Base-by-base conservation (phyloP, 2,329 filamentous ascomycete genomes). In the Coniochaeta ligniaria region DNA sequence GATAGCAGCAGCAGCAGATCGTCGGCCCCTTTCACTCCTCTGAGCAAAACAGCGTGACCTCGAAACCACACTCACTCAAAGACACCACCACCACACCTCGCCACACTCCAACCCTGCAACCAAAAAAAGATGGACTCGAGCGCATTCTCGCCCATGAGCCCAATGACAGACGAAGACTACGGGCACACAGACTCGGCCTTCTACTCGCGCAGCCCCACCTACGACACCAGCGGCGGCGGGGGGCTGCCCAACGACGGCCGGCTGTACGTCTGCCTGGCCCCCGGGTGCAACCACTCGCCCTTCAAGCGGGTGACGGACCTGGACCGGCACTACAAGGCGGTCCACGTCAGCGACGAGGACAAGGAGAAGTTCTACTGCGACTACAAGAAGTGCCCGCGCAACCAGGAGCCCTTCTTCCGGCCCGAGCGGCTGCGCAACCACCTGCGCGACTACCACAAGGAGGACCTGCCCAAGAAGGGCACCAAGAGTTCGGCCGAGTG, bases 381-480 rank as follows among this genome's bases (percentile, higher is more conserved):
- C 72, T 81, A 80, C 63, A 70, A 73, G 26, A 73, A 70, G 60
- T 82, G 80, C 66, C 66, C 71, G 33, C 76, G 80, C 20, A 69
- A 67, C 26, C 69, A 68, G 36, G 74, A 80, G 11, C 77, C 79
- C 3, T 83, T 83, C 65, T 73, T 76, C 64, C 75, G 80, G 31
- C 73, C 76, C 20, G 80, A 83, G 60, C 80, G 82, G 69, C 79
- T 76, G 65, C 73, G 80, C 50, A 80, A 82, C 62, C 80, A 83
- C 66, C 74, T 80, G 54, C 75, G 80, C 50, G 77, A 80, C 58
- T 82, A 74, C 64, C 80, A 83, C 70, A 73, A 74, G 59, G 80
- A 83, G 66, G 79, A 81, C 62, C 76, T 79, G 60, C 73, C 74
- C 67, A 79, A 78, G 72, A 75, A 76, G 24, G 76, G 76, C 17